Evolutionary conservation across 2,329 filamentous ascomycete genomes (phyloP).

Genomic region (Sphaceloma murrayae): DNA sequence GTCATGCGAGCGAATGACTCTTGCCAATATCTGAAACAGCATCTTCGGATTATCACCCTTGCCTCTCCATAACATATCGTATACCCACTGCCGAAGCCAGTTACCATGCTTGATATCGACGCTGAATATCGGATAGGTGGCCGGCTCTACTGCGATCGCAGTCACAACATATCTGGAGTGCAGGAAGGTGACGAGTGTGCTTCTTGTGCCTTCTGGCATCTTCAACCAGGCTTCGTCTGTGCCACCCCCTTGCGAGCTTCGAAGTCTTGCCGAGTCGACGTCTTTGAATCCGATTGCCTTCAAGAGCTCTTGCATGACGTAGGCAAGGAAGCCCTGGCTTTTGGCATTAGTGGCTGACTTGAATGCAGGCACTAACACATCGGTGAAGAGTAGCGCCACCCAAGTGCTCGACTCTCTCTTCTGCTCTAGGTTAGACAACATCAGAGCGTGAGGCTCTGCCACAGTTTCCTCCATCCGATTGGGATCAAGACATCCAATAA

Average conservation of each 20-base stretch:
- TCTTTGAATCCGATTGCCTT: slow-evolving; percentile 64
- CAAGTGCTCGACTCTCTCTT: slow-evolving; percentile 76
- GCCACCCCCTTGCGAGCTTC: slow-evolving; percentile 47
- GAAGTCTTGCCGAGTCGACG: slow-evolving; percentile 42
- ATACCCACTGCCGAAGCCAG: slow-evolving; percentile 73
- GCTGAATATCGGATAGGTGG: slow-evolving; percentile 67
- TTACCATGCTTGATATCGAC: slow-evolving; percentile 58
- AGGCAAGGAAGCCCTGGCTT: slow-evolving; percentile 84
- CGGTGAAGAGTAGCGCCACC: slow-evolving; percentile 71
- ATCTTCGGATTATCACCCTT: slow-evolving; percentile 64
- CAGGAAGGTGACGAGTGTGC: slow-evolving; percentile 79
- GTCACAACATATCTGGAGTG: slow-evolving; percentile 72
- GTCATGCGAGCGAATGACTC: slow-evolving; percentile 78
- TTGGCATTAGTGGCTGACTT: slow-evolving; percentile 79
- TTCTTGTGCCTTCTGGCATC: slow-evolving; percentile 67
- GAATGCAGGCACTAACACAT: slow-evolving; percentile 85
- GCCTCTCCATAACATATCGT: slow-evolving; percentile 70
- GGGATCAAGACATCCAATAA: slow-evolving; percentile 84
- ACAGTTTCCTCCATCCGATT: slow-evolving; percentile 75
- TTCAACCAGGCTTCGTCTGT: slow-evolving; percentile 66
- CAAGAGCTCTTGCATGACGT: slow-evolving; percentile 85
- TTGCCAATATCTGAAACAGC: slow-evolving; percentile 71
- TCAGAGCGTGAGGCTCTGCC: slow-evolving; percentile 72
- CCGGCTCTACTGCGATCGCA: slow-evolving; percentile 31
- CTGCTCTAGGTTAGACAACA: slow-evolving; percentile 76